A percentile compares a stretch with the other conserved stretches of the same genome.
These are phyloP conservation scores for Podosphaera aphanis DNA, from an alignment of 2,329 filamentous ascomycete genomes.

Conservation along the genomic window DNA sequence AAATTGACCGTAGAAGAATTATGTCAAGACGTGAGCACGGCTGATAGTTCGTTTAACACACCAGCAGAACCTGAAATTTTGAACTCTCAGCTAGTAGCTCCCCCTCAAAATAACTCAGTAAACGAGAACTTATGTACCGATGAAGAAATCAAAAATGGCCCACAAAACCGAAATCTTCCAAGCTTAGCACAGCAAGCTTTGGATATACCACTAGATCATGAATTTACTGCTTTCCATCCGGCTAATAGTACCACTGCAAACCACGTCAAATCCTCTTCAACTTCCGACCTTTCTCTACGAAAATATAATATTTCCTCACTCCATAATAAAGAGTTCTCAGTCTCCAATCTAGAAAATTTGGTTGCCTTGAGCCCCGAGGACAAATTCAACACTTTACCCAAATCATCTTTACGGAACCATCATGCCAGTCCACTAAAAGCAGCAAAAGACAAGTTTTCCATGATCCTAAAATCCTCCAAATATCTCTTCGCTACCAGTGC, in stretches of 20 bases:
- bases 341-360: constrained; percentile 29
- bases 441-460: constrained; percentile 79
- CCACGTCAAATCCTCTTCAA: constrained; percentile 40
- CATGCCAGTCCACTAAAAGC: constrained; percentile 68
- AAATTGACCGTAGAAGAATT: constrained; percentile 30
- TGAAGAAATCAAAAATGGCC: constrained; percentile 19
- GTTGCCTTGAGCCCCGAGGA: constrained; percentile 25
- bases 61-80: constrained; percentile 16
- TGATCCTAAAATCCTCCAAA: constrained; percentile 70
- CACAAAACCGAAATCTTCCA: constrained; percentile 23
- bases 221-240: constrained; percentile 10
- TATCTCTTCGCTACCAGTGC: constrained; percentile 63
- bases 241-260: constrained; percentile 17
- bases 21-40: constrained; percentile 38
- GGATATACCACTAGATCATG: constrained; percentile 12
- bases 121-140: constrained; percentile 22
- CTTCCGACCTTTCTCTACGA: constrained; percentile 29
- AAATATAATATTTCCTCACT: constrained; percentile 16
- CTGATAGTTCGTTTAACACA: constrained; percentile 20
- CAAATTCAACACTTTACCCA: constrained; percentile 16
- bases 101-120: constrained; percentile 33
- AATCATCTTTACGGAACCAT: constrained; percentile 31
- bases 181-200: constrained; percentile 19
- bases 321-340: constrained; percentile 35
- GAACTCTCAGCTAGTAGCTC: constrained; percentile 19